Evolutionary conservation across 2,329 filamentous ascomycete species (phyloP).

Genomic region (Chaetomium sp.): DNA sequence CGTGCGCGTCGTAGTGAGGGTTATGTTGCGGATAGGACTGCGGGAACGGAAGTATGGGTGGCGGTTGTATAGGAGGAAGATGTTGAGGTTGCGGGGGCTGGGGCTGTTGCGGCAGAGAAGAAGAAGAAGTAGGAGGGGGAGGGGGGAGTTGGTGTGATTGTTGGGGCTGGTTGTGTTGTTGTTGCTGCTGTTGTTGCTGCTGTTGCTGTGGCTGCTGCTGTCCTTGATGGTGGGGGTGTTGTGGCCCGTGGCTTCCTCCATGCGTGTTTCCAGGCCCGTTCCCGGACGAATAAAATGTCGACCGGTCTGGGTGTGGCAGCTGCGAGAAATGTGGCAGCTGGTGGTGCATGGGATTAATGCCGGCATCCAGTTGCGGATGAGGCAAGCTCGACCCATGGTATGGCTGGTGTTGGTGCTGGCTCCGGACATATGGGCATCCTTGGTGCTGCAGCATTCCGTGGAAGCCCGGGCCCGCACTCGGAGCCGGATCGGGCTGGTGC

Average conservation of each 20-base stretch:
- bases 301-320: slow-evolving; percentile 2
- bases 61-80: slow-evolving; percentile 2
- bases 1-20: slow-evolving; percentile 10
- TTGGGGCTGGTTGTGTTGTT: background rate
- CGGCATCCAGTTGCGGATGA: slow-evolving; percentile 10
- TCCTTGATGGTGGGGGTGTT: slow-evolving; percentile 9
- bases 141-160: background rate
- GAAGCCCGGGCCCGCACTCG: slow-evolving; percentile 9
- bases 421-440: slow-evolving; percentile 18
- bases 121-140: too few species aligned
- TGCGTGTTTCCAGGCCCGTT: too few species aligned
- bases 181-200: slow-evolving; percentile 8
- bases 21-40: slow-evolving; percentile 5
- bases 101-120: background rate
- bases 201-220: slow-evolving; percentile 10
- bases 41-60: slow-evolving; percentile 1
- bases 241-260: background rate
- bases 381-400: slow-evolving; percentile 17
- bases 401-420: slow-evolving; percentile 13
- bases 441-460: slow-evolving; percentile 12
- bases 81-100: slow-evolving; percentile 2
- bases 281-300: background rate
- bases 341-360: slow-evolving; percentile 12
- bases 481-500: slow-evolving; percentile 21
- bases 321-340: slow-evolving; percentile 9